Conservation (phyloP, 2,329 filamentous ascomycete genomes). For the Xenoacremonium recifei region DNA sequence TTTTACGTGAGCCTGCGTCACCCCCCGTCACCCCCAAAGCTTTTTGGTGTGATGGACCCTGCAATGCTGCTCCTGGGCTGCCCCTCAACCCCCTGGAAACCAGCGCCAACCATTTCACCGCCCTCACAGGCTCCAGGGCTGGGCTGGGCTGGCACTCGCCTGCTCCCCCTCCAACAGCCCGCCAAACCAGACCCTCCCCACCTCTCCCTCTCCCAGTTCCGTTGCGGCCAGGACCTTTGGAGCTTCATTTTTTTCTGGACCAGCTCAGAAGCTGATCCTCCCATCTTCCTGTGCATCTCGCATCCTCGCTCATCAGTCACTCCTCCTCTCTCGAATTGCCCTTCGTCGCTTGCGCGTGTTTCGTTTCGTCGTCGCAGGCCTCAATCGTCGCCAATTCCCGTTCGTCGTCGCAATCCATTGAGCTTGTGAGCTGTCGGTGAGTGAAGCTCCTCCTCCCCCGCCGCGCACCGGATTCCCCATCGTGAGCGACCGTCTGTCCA, state of each 20-base stretch:
- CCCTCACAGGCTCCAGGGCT: no score
- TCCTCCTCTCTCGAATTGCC: constrained; percentile 10
- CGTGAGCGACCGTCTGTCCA: constrained; percentile 17
- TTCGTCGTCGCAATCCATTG: constrained; percentile 23
- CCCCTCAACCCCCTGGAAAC: no score
- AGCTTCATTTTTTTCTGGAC: constrained; percentile 30
- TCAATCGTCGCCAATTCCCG: constrained; percentile 18
- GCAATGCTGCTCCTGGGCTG: no score
- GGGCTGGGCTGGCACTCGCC: constrained; percentile 2
- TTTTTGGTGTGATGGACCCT: constrained; percentile 8
- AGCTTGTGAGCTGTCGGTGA: constrained; percentile 24
- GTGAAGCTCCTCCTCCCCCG: constrained; percentile 18
- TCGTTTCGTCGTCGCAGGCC: constrained; percentile 1
- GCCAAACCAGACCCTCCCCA: constrained; percentile 7
- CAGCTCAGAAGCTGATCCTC: constrained; percentile 19
- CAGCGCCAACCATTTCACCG: no score
- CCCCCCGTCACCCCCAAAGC: no score
- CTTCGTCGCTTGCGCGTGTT: constrained; percentile 7
- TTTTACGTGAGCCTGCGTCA: constrained; percentile 7
- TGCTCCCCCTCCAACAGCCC: background rate
- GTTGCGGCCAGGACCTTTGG: constrained; percentile 21
- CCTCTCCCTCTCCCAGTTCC: constrained; percentile 11
- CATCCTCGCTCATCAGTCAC: constrained; percentile 13
- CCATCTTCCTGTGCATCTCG: constrained; percentile 21
- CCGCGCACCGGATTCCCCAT: constrained; percentile 5